Percentiles rank a stretch among this genome's conserved stretches.
These are phyloP conservation scores for Saturnispora dispora DNA, from an alignment of 805 yeast genomes.

Conservation along the genomic window DNA sequence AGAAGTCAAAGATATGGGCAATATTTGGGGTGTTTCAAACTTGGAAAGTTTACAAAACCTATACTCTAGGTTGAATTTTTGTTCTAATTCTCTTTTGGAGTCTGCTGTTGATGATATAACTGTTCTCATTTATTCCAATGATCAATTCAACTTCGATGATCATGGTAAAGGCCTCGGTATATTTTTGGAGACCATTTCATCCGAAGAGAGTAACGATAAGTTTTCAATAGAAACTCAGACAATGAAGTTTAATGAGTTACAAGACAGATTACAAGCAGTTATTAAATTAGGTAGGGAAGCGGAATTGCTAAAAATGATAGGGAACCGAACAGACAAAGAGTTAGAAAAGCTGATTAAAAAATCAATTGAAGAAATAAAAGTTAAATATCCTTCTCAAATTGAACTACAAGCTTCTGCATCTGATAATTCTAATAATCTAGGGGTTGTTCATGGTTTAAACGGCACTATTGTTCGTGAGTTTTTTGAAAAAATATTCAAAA, in stretches of 20 bases:
- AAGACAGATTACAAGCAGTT: conserved; percentile 15
- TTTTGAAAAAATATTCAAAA: conserved; percentile 60
- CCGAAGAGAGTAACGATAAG: conserved; percentile 3
- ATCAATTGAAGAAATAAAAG: conserved; percentile 55
- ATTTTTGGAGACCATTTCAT: conserved; percentile 7
- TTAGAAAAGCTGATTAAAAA: conserved; percentile 52
- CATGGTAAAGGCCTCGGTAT: conserved; percentile 8
- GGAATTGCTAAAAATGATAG: conserved; percentile 45
- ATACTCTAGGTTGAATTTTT: conserved; percentile 44
- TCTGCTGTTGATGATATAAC: conserved; percentile 70
- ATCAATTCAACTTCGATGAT: not conserved
- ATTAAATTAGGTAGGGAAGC: conserved; percentile 50
- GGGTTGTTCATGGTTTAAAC: conserved; percentile 32
- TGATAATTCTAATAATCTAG: conserved; percentile 2
- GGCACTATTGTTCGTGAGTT: conserved; percentile 53
- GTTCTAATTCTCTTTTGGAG: conserved; percentile 54
- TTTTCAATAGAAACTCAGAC: conserved; percentile 12
- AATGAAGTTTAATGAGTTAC: conserved; percentile 17
- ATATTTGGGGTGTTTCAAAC: conserved; percentile 46
- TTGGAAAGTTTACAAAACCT: conserved; percentile 44
- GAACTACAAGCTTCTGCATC: conserved; percentile 16
- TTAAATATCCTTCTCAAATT: conserved; percentile 35
- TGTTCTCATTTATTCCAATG: conserved; percentile 34
- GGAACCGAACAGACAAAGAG: conserved; percentile 51
- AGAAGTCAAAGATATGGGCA: conserved; percentile 36